A percentile compares a stretch with the other conserved stretches of the same genome.
Evolutionary conservation across 495 filamentous ascomycete genomes (phyloP).

Genomic region (Aspergillus conjunctus): DNA sequence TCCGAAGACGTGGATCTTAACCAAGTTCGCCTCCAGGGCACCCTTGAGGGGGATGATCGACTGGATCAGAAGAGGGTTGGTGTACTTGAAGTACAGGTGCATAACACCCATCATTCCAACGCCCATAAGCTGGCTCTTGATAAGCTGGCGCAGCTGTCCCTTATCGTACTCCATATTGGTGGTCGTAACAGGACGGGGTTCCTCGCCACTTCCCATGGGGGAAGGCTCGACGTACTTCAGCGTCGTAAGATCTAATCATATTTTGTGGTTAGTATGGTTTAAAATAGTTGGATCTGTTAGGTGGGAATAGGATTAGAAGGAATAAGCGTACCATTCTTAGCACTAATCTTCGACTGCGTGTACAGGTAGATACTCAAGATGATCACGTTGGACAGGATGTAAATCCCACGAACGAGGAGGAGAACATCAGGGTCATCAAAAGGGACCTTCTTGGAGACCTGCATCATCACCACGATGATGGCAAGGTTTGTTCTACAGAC

Average conservation of each 20-base stretch:
- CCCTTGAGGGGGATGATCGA: conserved; percentile 96
- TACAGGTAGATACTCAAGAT: conserved; percentile 84
- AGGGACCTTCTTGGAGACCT: conserved; percentile 91
- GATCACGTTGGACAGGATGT: conserved; percentile 85
- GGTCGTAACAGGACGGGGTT: conserved; percentile 92
- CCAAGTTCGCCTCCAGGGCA: conserved; percentile 88
- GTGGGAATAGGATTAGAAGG: not conserved
- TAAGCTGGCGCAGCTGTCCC: conserved; percentile 75
- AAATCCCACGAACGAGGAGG: conserved; percentile 77
- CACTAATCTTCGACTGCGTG: conserved; percentile 77
- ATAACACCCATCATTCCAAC: conserved; percentile 97
- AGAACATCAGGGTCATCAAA: conserved; percentile 91
- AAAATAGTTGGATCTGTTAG: not conserved
- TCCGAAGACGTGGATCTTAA: conserved; percentile 93
- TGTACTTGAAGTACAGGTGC: conserved; percentile 99
- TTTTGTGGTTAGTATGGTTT: not conserved
- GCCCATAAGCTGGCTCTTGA: conserved; percentile 90
- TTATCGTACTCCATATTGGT: conserved; percentile 93
- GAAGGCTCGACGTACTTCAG: conserved; percentile 98
- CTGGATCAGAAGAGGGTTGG: conserved; percentile 98
- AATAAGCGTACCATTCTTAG: conserved; percentile 79
- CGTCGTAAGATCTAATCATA: conserved; percentile 79
- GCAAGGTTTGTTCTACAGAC: conserved; percentile 78
- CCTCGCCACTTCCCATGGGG: conserved; percentile 85
- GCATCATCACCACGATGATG: conserved; percentile 97